Percentiles rank a stretch among this genome's conserved stretches.
phyloP scores from a whole-genome alignment of 257 asterid species.

The Nicotiana tomentosiformis region DNA sequence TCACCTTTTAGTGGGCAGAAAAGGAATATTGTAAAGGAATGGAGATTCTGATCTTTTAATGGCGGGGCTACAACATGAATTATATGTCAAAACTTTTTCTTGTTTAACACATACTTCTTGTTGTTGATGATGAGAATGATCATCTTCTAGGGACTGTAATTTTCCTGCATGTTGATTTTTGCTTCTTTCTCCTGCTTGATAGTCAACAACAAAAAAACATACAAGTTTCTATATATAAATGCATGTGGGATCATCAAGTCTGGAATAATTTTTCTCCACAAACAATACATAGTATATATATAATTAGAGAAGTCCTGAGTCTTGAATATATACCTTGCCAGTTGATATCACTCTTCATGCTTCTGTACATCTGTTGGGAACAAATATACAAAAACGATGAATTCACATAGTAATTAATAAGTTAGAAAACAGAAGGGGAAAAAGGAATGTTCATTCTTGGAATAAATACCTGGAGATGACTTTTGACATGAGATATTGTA shows the following conservation, averaged over 20 bases:
- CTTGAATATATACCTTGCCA: neutral
- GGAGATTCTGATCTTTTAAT: constrained; percentile 12
- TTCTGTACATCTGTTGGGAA: constrained; percentile 35
- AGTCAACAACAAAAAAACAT: neutral
- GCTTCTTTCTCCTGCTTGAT: constrained; percentile 28
- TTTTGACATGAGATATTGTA: constrained; percentile 45
- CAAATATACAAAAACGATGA: neutral
- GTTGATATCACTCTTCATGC: constrained; percentile 14
- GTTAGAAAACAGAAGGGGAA: neutral
- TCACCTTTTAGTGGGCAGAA: constrained; percentile 51
- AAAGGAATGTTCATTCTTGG: neutral
- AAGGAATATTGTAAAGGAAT: neutral
- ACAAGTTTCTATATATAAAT: neutral
- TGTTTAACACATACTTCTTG: constrained; percentile 3
- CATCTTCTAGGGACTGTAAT: constrained; percentile 13
- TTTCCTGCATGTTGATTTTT: constrained; percentile 26
- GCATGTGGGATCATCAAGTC: too few species aligned
- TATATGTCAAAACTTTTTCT: neutral
- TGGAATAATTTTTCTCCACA: neutral
- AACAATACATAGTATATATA: too few species aligned
- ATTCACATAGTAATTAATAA: neutral
- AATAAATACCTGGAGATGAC: constrained; percentile 51
- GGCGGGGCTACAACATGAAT: constrained; percentile 2
- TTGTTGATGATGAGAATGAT: neutral
- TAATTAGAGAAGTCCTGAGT: too few species aligned